Evolutionary conservation across 805 yeast species (phyloP).

Genomic region (Candida hungchunana): DNA sequence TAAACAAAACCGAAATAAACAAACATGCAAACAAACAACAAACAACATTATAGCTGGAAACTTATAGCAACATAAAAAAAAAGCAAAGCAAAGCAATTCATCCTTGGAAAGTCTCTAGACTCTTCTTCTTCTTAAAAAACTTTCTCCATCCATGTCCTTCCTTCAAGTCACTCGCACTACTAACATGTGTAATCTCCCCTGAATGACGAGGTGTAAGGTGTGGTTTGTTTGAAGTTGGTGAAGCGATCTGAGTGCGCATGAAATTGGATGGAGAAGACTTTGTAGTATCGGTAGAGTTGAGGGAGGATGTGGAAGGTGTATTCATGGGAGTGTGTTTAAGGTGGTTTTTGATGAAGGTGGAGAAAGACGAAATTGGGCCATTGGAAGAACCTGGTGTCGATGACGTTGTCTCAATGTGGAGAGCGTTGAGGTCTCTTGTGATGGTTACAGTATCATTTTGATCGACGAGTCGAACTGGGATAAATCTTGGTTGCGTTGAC

Average conservation of each 20-base stretch:
- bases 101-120: too few relatives aligned
- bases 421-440: conserved; percentile 1
- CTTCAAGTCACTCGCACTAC: not conserved
- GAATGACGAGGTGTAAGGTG: not conserved
- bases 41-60: too few relatives aligned
- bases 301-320: conserved; percentile 2
- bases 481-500: not conserved
- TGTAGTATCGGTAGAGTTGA: not conserved
- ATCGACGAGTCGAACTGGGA: not conserved
- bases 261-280: not conserved
- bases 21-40: too few relatives aligned
- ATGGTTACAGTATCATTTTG: not conserved
- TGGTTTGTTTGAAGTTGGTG: too few relatives aligned
- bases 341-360: conserved; percentile 7
- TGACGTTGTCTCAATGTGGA: conserved; percentile 2
- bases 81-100: too few relatives aligned
- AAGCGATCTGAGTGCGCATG: conserved; percentile 7
- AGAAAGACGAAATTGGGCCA: conserved; percentile 9
- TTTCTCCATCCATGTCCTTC: conserved; percentile 9
- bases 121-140: conserved; percentile 9
- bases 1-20: too few relatives aligned
- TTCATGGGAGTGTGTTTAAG: conserved; percentile 2
- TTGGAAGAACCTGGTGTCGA: not conserved
- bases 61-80: too few relatives aligned
- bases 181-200: not conserved